These are phyloP conservation scores for Stagonosporopsis tanaceti DNA, from an alignment of 2,329 filamentous ascomycete species.

Conservation along the genomic window DNA sequence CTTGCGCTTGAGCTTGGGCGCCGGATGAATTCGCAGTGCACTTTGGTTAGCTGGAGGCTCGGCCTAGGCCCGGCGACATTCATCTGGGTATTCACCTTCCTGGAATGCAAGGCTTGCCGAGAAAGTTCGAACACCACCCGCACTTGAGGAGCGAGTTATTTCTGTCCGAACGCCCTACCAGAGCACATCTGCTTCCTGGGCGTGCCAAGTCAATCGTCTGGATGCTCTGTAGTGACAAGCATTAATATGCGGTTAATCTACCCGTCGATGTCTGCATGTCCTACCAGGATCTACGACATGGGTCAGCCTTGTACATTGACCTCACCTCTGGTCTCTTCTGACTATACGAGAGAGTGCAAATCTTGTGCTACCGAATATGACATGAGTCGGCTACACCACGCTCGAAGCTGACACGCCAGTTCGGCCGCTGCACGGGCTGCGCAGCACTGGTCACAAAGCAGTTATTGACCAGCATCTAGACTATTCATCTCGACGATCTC, in stretches of 20 bases:
- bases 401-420: not conserved
- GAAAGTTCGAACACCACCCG: not conserved
- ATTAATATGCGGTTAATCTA: constrained; percentile 48
- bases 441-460: not conserved
- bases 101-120: constrained; percentile 17
- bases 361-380: constrained; percentile 1
- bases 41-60: not conserved
- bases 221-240: constrained; percentile 42
- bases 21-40: constrained; percentile 27
- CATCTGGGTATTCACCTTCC: constrained; percentile 22
- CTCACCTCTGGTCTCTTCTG: not conserved
- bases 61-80: constrained; percentile 32
- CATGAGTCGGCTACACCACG: not conserved
- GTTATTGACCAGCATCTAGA: constrained; percentile 17
- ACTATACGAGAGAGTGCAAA: not conserved
- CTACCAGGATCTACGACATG: constrained; percentile 47
- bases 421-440: not conserved
- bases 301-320: constrained; percentile 27
- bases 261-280: constrained; percentile 44
- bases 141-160: not conserved
- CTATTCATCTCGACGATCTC: constrained; percentile 12
- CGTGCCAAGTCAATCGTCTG: constrained; percentile 11
- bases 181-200: constrained; percentile 15
- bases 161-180: constrained; percentile 7
- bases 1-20: constrained; percentile 29